Evolutionary conservation across 306 rosid species (phyloP), one percentile per base, ranked within the genome.

Genomic region (Urtica urens): DNA sequence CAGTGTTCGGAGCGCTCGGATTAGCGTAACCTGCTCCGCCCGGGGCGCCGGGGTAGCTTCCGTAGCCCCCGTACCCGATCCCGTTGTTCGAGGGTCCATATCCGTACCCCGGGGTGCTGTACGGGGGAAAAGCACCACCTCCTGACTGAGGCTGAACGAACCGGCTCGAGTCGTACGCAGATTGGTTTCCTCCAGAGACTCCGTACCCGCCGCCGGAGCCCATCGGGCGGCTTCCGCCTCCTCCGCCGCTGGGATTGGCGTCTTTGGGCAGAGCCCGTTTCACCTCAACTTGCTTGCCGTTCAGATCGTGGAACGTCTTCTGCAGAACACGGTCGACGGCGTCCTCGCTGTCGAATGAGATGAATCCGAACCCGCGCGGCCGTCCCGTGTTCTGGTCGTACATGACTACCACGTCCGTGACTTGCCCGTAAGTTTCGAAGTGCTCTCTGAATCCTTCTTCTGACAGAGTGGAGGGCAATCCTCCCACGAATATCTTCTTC

Each of bases 241-340:
- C 93, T 67, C 86, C 86, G 46, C 87, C 74, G 61, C 99, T 87
- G 20, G 94, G 94, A 64, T 92, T 92, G 28, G 96, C 83, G 69
- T 92, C 99, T 70, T 92, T 92, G 8, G 99, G 99, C 71, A 92
- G 99, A 24, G 99, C 99, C 46, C 96, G 87, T 80, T 92, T 92
- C 49, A 92, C 99, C 64, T 92, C 99, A 48, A 92, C 99, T 51
- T 92, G 99, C 71, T 92, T 92, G 58, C 99, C 99, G 70, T 70
- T 73, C 66, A 92, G 72, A 65, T 92, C 99, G 67, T 92, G 99
- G 66, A 82, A 92, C 46, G 93, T 70, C 71, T 92, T 92, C 69
- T 86, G 88, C 72, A 92, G 74, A 58, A 92, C 99, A 71, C 87
- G 82, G 62, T 92, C 99, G 63, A 92, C 99, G 9, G 99, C 86